These are phyloP conservation scores for Stylonectria norvegica DNA, from an alignment of 2,329 filamentous ascomycete genomes.

Conservation along the genomic window DNA sequence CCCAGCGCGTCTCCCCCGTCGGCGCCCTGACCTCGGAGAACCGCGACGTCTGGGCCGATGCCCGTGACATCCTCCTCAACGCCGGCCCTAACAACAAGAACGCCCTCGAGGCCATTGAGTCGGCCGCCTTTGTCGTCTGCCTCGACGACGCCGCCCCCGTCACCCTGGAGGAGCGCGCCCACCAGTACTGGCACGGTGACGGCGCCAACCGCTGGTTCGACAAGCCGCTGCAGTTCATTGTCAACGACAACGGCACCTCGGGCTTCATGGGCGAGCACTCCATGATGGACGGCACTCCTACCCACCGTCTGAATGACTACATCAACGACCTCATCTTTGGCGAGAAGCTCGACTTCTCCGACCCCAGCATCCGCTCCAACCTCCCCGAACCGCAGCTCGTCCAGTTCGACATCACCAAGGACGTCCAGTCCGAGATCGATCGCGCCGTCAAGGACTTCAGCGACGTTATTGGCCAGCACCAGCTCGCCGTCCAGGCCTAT, in stretches of 20 bases:
- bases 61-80: constrained; percentile 69
- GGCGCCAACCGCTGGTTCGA: constrained; percentile 96
- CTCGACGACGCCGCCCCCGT: constrained; percentile 88
- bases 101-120: constrained; percentile 77
- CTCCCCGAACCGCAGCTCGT: constrained; percentile 77
- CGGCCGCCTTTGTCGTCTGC: constrained; percentile 86
- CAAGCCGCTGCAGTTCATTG: constrained; percentile 95
- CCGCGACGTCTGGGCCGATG: constrained; percentile 88
- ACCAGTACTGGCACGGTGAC: constrained; percentile 98
- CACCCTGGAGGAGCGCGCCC: constrained; percentile 91
- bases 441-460: constrained; percentile 76
- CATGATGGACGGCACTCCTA: constrained; percentile 99
- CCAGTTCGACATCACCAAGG: constrained; percentile 72
- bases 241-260: constrained; percentile 96
- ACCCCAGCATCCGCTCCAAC: constrained; percentile 72
- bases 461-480: constrained; percentile 78
- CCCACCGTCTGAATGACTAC: constrained; percentile 94
- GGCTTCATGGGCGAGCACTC: constrained; percentile 98
- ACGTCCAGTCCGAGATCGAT: constrained; percentile 74
- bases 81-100: constrained; percentile 77
- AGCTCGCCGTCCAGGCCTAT: constrained; percentile 91
- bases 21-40: constrained; percentile 88
- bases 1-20: constrained; percentile 67
- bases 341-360: constrained; percentile 88
- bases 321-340: constrained; percentile 88